A percentile compares a stretch with the other conserved stretches of the same genome.
These are phyloP conservation scores for Beta lomatogona DNA, from an alignment of 179 eudicot species.

Conservation along the genomic window DNA sequence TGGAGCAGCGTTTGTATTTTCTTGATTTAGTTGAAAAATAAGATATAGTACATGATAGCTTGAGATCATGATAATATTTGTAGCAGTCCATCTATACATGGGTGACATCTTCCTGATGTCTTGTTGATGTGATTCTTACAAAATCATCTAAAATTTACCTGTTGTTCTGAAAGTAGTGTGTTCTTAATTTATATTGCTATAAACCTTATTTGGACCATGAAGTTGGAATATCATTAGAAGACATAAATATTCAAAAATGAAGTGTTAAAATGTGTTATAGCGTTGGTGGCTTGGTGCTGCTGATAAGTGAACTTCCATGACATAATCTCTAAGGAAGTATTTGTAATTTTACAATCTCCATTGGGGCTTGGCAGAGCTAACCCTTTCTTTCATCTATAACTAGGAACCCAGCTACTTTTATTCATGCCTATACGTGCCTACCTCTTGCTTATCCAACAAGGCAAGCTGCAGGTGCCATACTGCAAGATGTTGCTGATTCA, in stretches of 20 bases:
- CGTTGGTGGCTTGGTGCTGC: too few species aligned
- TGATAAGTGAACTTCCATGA: too few species aligned
- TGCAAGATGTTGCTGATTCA: slow-evolving; percentile 98
- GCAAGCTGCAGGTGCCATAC: slow-evolving; percentile 92
- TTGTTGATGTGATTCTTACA: not conserved
- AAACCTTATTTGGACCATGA: too few species aligned
- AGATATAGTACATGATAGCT: not conserved
- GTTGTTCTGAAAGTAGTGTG: not conserved
- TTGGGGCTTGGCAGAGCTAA: slow-evolving; percentile 1
- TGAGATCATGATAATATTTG: too few species aligned
- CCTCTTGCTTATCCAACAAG: slow-evolving; percentile 94
- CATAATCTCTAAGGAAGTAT: not conserved
- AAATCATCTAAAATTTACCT: not conserved
- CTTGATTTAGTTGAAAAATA: not conserved
- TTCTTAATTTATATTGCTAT: too few species aligned
- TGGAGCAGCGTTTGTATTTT: not conserved
- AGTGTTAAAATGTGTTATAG: too few species aligned
- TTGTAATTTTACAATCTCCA: too few species aligned
- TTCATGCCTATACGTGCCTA: slow-evolving; percentile 97
- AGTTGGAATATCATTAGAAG: too few species aligned
- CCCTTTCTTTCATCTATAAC: slow-evolving; percentile 13
- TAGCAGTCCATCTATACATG: not conserved
- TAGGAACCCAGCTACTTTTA: slow-evolving; percentile 98
- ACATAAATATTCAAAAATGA: too few species aligned
- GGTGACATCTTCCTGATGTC: not conserved